Evolutionary conservation across 768 basidiomycete genomes (phyloP), one percentile per base, ranked within the genome.

Genomic region (Rhodocollybia butyracea): DNA sequence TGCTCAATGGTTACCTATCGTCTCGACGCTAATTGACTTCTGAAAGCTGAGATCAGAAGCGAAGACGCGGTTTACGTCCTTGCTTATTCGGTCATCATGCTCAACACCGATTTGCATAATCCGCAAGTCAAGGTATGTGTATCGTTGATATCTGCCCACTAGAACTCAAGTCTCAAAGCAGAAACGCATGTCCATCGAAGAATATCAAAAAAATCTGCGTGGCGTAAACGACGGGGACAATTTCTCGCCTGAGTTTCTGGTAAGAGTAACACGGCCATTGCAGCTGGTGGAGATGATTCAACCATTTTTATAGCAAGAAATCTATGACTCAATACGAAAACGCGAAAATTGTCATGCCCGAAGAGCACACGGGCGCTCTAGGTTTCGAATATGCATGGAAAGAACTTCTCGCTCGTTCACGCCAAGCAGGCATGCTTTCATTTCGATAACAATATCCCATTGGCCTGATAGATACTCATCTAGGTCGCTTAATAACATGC

Each of bases 331-430:
- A 1, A 97, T 99, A 63, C 85, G 90, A 51, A 94, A 90, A 70
- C 78, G 86, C 40, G 97, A 99, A 73, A n/a, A 98, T 99, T 53
- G 81, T 98, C 47, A 89, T 99, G 85, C 96, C 97, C 0, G 94
- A 98, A 70, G 97, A 99, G 63, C 97, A 99, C 64, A 90, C 87
- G 8, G 97, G 96, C 2, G 92, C 93, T 65, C 80, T 96, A 42
- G 97, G 97, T 8, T 99, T 99, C 67, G 97, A 98, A 62, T 97
- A 96, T 67, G 96, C 97, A 17, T 99, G 97, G 97, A 98, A 97
- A 67, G 94, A 98, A 62, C 76, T 99, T 10, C 78, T 98, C 34
- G 71, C 86, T 30, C 83, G 97, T 30, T 85, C 94, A 42, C 80
- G 85, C 54, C 85, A 85, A 66, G 84, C 92, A 57, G 92, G 94